Conservation (phyloP, 2,329 filamentous ascomycete genomes). For the Colletotrichum sp. region DNA sequence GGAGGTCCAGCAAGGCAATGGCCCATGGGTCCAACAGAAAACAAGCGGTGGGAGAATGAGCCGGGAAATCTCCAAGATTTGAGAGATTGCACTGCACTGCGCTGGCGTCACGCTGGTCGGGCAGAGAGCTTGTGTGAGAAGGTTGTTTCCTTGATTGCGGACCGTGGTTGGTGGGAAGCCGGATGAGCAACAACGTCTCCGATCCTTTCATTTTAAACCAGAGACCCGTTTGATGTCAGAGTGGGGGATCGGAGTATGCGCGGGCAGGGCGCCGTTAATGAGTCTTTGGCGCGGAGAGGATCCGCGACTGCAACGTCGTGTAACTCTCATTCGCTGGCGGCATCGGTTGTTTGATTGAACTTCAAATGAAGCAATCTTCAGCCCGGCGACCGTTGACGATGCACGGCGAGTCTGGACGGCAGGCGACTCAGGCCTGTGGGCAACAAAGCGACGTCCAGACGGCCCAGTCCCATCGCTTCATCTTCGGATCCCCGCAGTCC, state of each 20-base stretch:
- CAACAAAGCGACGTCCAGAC: neutral
- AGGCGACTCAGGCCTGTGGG: neutral
- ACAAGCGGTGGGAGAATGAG: slow-evolving; percentile 1
- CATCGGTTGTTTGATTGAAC: slow-evolving; percentile 15
- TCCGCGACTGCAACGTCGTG: slow-evolving; percentile 18
- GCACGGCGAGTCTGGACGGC: neutral
- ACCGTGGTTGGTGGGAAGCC: slow-evolving; percentile 14
- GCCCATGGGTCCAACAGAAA: neutral
- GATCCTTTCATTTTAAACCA: slow-evolving; percentile 22
- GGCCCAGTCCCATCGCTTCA: neutral
- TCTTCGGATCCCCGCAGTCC: neutral
- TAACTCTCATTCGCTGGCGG: slow-evolving; percentile 6
- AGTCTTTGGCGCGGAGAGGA: slow-evolving; percentile 11
- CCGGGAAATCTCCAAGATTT: slow-evolving; percentile 12
- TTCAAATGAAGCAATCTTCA: slow-evolving; percentile 19
- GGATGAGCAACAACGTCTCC: neutral
- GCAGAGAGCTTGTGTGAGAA: slow-evolving; percentile 11
- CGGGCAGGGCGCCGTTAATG: neutral
- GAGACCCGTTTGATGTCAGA: slow-evolving; percentile 19
- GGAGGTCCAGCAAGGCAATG: neutral
- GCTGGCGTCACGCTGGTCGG: slow-evolving; percentile 11
- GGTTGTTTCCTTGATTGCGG: slow-evolving; percentile 15
- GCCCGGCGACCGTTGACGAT: neutral
- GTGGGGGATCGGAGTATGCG: slow-evolving; percentile 14
- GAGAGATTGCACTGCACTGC: neutral